phyloP scores from a whole-genome alignment of 2,329 filamentous ascomycete species.

The Lecanicillium sp. region DNA sequence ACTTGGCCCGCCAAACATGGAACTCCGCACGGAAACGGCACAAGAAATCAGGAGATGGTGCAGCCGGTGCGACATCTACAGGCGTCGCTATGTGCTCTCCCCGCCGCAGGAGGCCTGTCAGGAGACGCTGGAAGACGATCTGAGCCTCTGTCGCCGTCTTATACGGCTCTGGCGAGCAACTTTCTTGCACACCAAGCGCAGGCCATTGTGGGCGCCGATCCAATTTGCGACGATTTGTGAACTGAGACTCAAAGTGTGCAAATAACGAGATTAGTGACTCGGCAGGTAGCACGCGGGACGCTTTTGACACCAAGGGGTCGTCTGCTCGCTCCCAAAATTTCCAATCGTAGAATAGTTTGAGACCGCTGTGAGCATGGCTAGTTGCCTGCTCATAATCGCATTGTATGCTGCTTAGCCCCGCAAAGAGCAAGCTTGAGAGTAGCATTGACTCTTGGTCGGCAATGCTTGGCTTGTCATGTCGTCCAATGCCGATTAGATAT shows the following conservation, averaged over 20 bases:
- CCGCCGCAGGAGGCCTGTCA: background rate
- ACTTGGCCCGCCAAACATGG: background rate
- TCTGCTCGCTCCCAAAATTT: slow-evolving; percentile 1
- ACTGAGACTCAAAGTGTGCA: slow-evolving; percentile 1
- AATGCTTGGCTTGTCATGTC: background rate
- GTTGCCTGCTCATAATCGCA: background rate
- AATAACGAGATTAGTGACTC: slow-evolving; percentile 2
- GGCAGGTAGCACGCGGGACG: background rate
- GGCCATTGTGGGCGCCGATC: background rate
- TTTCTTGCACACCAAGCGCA: background rate
- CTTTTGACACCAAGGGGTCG: background rate
- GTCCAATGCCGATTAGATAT: slow-evolving; percentile 3
- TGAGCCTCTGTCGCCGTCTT: background rate
- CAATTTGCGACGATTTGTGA: background rate
- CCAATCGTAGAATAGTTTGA: slow-evolving; percentile 7
- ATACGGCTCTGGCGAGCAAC: background rate
- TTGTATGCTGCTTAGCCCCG: slow-evolving; percentile 1
- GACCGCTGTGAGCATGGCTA: slow-evolving; percentile 4
- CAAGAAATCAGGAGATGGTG: background rate
- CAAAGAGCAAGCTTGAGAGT: slow-evolving; percentile 4
- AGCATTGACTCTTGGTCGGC: slow-evolving; percentile 6
- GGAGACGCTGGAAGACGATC: background rate
- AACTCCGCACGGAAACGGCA: background rate
- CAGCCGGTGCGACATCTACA: background rate
- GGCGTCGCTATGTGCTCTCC: no score